Evolutionary conservation across 2,329 filamentous ascomycete genomes (phyloP).

Genomic region (Trichoderma guizhouense): DNA sequence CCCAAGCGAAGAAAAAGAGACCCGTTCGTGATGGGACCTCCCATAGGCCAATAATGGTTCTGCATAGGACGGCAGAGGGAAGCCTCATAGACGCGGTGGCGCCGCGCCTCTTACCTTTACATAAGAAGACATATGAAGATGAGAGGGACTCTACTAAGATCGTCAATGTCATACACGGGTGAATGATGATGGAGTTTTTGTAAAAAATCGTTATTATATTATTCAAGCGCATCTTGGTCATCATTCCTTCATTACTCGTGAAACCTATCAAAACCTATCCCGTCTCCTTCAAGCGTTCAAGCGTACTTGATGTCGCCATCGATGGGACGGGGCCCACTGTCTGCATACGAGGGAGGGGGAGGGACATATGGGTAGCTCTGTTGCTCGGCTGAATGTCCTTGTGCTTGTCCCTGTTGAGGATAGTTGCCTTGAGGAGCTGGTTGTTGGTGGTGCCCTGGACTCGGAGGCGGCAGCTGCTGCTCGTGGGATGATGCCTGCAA

Average conservation of each 20-base stretch:
- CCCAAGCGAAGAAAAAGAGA: no score
- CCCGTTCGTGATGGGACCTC: background rate
- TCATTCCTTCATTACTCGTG: background rate
- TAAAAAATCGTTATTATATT: background rate
- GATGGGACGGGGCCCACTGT: constrained; percentile 10
- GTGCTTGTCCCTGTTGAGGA: background rate
- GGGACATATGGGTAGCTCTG: background rate
- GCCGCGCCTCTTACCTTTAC: background rate
- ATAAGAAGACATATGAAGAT: background rate
- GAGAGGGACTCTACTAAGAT: background rate
- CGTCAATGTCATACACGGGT: background rate
- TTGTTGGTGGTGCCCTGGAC: background rate
- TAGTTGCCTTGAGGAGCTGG: background rate
- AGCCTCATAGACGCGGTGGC: constrained; percentile 2
- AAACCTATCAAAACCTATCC: background rate
- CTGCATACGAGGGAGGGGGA: constrained; percentile 1
- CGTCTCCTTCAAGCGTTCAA: background rate
- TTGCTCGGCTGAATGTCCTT: background rate
- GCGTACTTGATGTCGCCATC: constrained; percentile 19
- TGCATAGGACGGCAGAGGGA: background rate
- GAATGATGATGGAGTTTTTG: background rate
- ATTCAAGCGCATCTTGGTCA: background rate
- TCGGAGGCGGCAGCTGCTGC: background rate
- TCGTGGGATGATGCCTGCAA: constrained; percentile 16
- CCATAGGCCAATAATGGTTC: background rate